These are phyloP conservation scores for Megacollybia marginata DNA, from an alignment of 768 basidiomycete species.

Conservation along the genomic window DNA sequence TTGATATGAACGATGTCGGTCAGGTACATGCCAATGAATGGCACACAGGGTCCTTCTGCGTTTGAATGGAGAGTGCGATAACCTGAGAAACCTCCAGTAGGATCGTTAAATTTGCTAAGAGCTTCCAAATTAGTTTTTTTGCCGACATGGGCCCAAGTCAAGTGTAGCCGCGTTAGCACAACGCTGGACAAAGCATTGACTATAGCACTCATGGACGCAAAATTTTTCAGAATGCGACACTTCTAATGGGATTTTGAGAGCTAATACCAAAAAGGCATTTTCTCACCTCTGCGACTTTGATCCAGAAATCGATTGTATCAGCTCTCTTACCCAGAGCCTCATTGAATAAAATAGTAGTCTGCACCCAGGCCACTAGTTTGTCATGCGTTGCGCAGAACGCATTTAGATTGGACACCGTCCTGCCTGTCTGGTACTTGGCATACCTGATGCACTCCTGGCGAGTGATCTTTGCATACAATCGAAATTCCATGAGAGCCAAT, in stretches of 20 bases:
- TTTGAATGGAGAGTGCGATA: conserved; percentile 42
- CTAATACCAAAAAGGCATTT: not conserved
- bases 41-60: conserved; percentile 56
- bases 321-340: conserved; percentile 47
- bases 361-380: conserved; percentile 61
- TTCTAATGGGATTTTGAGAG: conserved; percentile 35
- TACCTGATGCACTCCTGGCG: conserved; percentile 72
- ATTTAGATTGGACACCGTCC: conserved; percentile 34
- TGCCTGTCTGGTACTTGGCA: conserved; percentile 31
- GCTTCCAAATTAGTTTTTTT: conserved; percentile 43
- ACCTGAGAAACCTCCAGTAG: conserved; percentile 46
- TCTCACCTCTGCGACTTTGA: conserved; percentile 70
- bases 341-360: conserved; percentile 47
- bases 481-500: conserved; percentile 67
- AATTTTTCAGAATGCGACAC: conserved; percentile 58
- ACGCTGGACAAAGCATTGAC: conserved; percentile 55
- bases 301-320: conserved; percentile 64
- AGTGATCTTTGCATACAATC: conserved; percentile 61
- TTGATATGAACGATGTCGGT: conserved; percentile 50
- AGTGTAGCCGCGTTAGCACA: conserved; percentile 45
- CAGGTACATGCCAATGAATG: conserved; percentile 58
- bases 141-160: conserved; percentile 62
- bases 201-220: conserved; percentile 61
- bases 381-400: conserved; percentile 57
- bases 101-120: conserved; percentile 51